Base-by-base conservation (phyloP, 1,284 basidiomycete genomes). In the Marasmius oreades region DNA sequence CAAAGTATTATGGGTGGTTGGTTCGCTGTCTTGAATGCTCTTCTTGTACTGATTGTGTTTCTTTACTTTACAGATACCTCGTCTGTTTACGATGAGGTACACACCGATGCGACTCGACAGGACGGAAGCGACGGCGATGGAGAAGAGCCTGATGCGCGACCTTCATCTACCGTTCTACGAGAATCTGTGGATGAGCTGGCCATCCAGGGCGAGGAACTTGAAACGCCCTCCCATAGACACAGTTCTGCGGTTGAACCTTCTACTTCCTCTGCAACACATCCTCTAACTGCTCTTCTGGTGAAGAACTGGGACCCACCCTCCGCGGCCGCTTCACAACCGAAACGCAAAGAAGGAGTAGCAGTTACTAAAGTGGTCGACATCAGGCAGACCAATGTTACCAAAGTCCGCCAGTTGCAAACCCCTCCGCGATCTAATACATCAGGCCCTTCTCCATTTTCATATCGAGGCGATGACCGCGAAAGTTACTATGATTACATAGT, bases 341-440 rank as follows among this genome's bases (percentile, higher is more conserved):
- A 36, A 52, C 7, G 18, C 51, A 18, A 18, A 26, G 28, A 16
- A 7, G 11, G 37, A 11, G 34, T 36, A 18, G 24, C 26, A 23
- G 16, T 20, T 18, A 3, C 14, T n/a, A 39, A 36, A 22, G 16
- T 2, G 28, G 24, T 26, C 12, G 14, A 24, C 16, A 28, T 33
- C 26, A 53, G 28, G 24, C 14, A 44, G 16, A 10, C 16, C 20
- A 12, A 14, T 22, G n/a, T n/a, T 20, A 7, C 37, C 11, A 22
- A 22, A 37, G 12, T 64, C 26, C 46, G 57, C 20, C 71, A 71
- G 56, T 65, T 78, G 5, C 66, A 72, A 50, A 79, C 77, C 5
- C 77, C 77, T 36, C 77, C 77, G 0, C 68, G 62, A 34, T 78
- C 77, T 14, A 66, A 70, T 22, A 51, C 54, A 18, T 36, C 54